Conservation (phyloP, 768 basidiomycete genomes). For the Mycena galopus region DNA sequence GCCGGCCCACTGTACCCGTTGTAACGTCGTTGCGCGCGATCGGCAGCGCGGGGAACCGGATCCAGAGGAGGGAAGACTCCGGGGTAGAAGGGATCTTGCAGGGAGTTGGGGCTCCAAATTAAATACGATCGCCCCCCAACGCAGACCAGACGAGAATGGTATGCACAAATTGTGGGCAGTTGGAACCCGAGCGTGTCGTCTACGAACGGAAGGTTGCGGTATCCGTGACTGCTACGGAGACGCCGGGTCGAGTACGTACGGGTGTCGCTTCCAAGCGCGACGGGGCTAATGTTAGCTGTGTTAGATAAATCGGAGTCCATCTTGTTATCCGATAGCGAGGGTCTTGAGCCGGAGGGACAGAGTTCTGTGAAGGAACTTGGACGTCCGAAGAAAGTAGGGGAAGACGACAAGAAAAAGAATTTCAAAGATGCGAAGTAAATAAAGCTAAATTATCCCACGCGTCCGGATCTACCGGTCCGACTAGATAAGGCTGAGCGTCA, state of each 20-base stretch:
- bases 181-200: neutral
- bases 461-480: too few relatives aligned
- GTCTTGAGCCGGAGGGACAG: too few relatives aligned
- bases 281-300: neutral
- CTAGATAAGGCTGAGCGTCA: too few relatives aligned
- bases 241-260: neutral
- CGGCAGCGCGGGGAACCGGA: neutral
- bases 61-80: too few relatives aligned
- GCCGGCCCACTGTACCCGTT: too few relatives aligned
- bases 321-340: too few relatives aligned
- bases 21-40: too few relatives aligned
- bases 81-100: constrained; percentile 19
- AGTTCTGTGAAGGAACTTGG: too few relatives aligned
- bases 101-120: constrained; percentile 11
- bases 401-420: too few relatives aligned
- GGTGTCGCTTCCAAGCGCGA: neutral
- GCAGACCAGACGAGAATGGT: neutral
- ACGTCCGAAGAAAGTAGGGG: too few relatives aligned
- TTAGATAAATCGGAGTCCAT: neutral
- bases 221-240: neutral
- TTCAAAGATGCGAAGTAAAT: too few relatives aligned
- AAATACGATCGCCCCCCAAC: neutral
- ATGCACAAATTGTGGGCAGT: neutral
- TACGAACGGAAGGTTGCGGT: neutral
- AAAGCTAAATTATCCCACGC: too few relatives aligned